Evolutionary conservation across 2,329 filamentous ascomycete species (phyloP), one percentile per base, ranked within the genome.

Genomic region (Sarocladiaceae sp.): DNA sequence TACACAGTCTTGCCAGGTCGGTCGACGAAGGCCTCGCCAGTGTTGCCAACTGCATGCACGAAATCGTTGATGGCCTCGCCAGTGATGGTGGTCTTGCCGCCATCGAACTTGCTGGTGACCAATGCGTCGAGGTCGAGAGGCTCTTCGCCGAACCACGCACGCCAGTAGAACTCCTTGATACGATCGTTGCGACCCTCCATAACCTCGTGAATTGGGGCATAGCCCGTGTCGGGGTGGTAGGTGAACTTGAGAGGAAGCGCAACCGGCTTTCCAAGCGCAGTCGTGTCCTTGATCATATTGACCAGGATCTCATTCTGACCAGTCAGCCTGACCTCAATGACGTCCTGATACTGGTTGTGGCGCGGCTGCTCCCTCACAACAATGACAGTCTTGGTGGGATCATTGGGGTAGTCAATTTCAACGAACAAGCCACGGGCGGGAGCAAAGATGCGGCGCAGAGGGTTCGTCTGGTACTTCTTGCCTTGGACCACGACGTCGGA

Each of bases 91-190:
- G 90, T 83, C 60, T 86, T 85, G 58, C 94, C 94, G 65, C 94
- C 94, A 59, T 94, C 90, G 65, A 99, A 99, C 60, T 84, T 86
- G 65, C 89, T 87, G 5, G 90, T 92, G 50, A 96, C 88, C 31
- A 89, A 79, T 15, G 88, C 86, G 62, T 97, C 87, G 52, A 97
- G 88, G 52, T 95, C 86, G 49, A 95, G 79, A 39, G 79, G 72
- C 64, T 96, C 92, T 55, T 92, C 81, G 37, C 91, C 94, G 62
- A 99, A 99, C 94, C 94, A 99, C 59, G 95, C 86, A 60, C 86
- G 86, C 84, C 96, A 99, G 79, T 99, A 99, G 70, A 99, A 99
- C 71, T 96, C 90, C 78, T 99, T 99, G 78, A 99, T 97, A 58
- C 90, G 88, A 66, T 99, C 93, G 67, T 99, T 99, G 65, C 94